A percentile compares a stretch with the other conserved stretches of the same genome.
These are phyloP conservation scores for Drosera spatulata DNA, from an alignment of 179 eudicot genomes.

Conservation along the genomic window DNA sequence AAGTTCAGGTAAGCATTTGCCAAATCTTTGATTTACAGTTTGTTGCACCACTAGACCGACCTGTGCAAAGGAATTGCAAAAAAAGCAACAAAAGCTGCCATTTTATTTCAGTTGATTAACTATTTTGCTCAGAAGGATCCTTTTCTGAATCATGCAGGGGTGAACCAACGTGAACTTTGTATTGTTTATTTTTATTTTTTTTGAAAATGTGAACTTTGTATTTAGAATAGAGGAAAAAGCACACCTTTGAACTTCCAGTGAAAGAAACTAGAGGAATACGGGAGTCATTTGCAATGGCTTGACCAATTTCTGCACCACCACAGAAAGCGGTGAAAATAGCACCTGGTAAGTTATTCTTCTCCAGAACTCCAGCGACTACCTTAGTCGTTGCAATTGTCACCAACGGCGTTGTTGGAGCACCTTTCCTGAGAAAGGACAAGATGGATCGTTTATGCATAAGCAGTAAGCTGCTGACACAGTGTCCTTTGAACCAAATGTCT, in stretches of 20 bases:
- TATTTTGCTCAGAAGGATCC: too few species aligned
- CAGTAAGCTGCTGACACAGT: too few species aligned
- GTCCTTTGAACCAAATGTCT: too few species aligned
- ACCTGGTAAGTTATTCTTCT: slow-evolving; percentile 85
- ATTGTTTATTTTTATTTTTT: too few species aligned
- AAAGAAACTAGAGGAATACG: slow-evolving; percentile 92
- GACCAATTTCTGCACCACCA: slow-evolving; percentile 94
- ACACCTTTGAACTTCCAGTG: slow-evolving; percentile 98
- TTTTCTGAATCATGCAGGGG: too few species aligned
- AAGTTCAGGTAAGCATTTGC: slow-evolving; percentile 95
- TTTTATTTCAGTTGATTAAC: too few species aligned
- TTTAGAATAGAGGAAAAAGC: background rate
- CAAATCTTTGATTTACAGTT: slow-evolving; percentile 73
- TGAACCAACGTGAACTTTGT: too few species aligned
- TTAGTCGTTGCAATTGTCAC: slow-evolving; percentile 80
- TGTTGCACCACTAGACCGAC: slow-evolving; percentile 92
- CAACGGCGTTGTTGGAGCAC: slow-evolving; percentile 98
- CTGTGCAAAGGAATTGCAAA: slow-evolving; percentile 21
- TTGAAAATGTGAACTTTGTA: too few species aligned
- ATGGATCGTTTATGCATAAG: too few species aligned
- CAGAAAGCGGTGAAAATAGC: slow-evolving; percentile 89
- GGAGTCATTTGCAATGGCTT: slow-evolving; percentile 83
- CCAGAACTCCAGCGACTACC: slow-evolving; percentile 64
- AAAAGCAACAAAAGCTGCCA: background rate
- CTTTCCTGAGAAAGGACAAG: slow-evolving; percentile 77